phyloP scores from a whole-genome alignment of 306 rosid genomes.

The Prinsepia uniflora region DNA sequence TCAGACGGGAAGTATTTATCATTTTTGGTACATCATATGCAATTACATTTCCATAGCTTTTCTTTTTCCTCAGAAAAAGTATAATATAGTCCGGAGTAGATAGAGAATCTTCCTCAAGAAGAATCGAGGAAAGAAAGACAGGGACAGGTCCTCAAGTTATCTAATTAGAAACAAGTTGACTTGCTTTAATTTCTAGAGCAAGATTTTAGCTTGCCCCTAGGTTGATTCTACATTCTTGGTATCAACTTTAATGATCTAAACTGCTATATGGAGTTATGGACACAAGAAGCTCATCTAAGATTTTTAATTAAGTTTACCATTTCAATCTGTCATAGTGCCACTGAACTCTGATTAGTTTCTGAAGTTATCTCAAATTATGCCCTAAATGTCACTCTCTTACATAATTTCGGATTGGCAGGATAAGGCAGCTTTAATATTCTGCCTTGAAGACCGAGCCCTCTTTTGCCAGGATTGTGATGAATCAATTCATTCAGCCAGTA shows the following conservation, averaged over 20 bases:
- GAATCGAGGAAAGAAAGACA: no score
- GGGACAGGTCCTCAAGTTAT: not conserved
- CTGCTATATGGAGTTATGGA: not conserved
- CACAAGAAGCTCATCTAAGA: not conserved
- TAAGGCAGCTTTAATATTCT: constrained; percentile 90
- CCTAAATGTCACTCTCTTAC: not conserved
- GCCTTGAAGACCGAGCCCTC: constrained; percentile 96
- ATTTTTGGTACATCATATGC: not conserved
- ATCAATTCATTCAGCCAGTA: constrained; percentile 64
- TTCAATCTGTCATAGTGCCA: not conserved
- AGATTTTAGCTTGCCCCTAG: not conserved
- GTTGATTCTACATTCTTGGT: not conserved
- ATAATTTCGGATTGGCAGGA: constrained; percentile 48
- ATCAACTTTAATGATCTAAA: not conserved
- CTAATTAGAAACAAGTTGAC: not conserved
- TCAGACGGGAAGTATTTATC: not conserved
- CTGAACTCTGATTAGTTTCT: not conserved
- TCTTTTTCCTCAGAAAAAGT: not conserved
- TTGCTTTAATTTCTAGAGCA: not conserved
- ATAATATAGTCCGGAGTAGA: not conserved
- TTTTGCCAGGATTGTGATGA: constrained; percentile 96
- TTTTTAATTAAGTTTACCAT: not conserved
- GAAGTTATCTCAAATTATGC: not conserved
- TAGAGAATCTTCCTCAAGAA: not conserved
- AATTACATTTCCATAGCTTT: not conserved